Conservation (phyloP, 83 land plant species). For the Thuja plicata region DNA sequence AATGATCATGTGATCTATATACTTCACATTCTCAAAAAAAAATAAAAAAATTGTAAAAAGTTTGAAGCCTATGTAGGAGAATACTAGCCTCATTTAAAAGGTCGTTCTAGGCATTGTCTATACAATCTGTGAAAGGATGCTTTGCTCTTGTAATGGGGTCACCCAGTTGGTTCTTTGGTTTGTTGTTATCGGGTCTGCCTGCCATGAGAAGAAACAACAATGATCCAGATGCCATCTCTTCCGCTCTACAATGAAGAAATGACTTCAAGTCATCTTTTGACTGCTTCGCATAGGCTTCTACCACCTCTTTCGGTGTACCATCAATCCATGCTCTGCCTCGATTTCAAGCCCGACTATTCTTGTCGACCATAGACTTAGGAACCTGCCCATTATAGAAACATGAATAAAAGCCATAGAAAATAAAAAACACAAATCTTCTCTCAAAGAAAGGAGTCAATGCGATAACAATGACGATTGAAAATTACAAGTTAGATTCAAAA, state of each 20-base stretch:
- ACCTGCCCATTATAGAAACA: constrained; percentile 15
- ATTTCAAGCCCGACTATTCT: constrained; percentile 33
- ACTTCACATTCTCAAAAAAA: too few relatives aligned
- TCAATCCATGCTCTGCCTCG: constrained; percentile 44
- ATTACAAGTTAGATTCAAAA: too few relatives aligned
- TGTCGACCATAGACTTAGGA: constrained; percentile 37
- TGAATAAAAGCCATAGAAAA: too few relatives aligned
- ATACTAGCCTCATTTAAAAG: constrained; percentile 30
- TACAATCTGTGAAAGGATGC: constrained; percentile 41
- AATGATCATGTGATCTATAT: too few relatives aligned
- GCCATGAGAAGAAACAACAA: constrained; percentile 40
- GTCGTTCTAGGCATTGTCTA: constrained; percentile 52
- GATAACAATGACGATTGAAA: too few relatives aligned
- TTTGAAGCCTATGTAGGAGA: too few relatives aligned
- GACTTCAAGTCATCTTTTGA: constrained; percentile 31
- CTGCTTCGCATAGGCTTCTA: constrained; percentile 41
- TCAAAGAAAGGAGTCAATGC: too few relatives aligned
- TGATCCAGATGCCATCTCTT: constrained; percentile 41
- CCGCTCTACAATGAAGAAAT: constrained; percentile 36
- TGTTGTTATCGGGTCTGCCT: constrained; percentile 20
- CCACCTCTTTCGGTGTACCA: constrained; percentile 36
- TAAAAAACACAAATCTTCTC: too few relatives aligned
- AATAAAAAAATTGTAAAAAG: too few relatives aligned
- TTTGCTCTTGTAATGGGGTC: constrained; percentile 39
- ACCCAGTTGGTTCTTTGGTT: constrained; percentile 30